Evolutionary conservation across 257 asterid species (phyloP), one percentile per base, ranked within the genome.

Genomic region (Ehretia macrophylla): DNA sequence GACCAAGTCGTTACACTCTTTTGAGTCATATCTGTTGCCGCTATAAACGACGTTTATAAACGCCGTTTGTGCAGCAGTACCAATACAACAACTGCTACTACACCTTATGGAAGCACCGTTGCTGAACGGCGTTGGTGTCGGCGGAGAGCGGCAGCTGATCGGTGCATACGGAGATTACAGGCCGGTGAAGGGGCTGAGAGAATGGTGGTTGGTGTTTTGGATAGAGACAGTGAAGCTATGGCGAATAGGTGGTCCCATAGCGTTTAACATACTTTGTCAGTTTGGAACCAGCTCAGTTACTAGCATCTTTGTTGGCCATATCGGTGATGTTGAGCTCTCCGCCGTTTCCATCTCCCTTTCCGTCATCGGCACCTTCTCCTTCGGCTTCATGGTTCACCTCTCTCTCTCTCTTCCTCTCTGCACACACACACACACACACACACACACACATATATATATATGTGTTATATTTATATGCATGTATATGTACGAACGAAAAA

Each of bases 161-260:
- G 87, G 87, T 8, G 72, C 52, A 0, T 74, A 80, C 54, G 94
- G 96, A 0, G 96, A 87, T 51, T 84, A 87, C 78, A 61, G 54
- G 54, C 72, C 81, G 22, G 81, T 70, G 47, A 80, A 64, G 67
- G 77, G 81, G 23, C 3, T 68, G 46, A 73, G 63, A 50, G 63
- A 72, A 22, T 73, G 83, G 75, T 71, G 87, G 86, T 57, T 56
- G 54, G 55, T 87, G 8, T 75, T 84, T 52, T 71, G 86, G 58
- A 59, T 77, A 11, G 95, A 87, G 56, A 78, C 94, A 4, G 71
- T 42, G 16, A 85, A 85, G 66, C 62, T 85, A 4, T 85, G 96
- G 95, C 57, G 63, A 8, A 81, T 88, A 0, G 90, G 87, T 0
- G 90, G 84, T 0, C 96, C 96, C 0, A 88, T 88, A 17, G 95